phyloP scores from a whole-genome alignment of 176 grass and related monocot genomes.

The Aegilops sharonensis region DNA sequence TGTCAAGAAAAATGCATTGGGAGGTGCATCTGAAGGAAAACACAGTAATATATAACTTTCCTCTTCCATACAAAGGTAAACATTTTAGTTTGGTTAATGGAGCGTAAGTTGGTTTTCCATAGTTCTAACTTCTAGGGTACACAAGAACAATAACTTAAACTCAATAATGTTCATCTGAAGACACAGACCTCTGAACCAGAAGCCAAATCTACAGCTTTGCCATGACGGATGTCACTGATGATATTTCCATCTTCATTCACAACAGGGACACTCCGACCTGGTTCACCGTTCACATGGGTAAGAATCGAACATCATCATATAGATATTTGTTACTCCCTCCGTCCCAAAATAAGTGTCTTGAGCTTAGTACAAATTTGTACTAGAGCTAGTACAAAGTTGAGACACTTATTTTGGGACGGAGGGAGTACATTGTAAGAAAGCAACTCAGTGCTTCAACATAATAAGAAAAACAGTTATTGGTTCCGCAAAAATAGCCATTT shows the following conservation, averaged over 20 bases:
- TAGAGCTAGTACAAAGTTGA: too few relatives aligned
- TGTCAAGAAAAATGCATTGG: background rate
- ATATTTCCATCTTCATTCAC: slow-evolving; percentile 86
- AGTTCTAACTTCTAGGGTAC: background rate
- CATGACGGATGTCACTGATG: slow-evolving; percentile 50
- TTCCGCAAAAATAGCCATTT: background rate
- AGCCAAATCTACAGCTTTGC: slow-evolving; percentile 54
- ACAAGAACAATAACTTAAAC: background rate
- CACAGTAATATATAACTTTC: background rate
- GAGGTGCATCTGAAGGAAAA: background rate
- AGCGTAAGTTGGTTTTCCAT: background rate
- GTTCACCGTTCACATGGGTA: background rate
- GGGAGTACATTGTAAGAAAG: background rate
- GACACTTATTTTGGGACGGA: too few relatives aligned
- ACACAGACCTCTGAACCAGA: slow-evolving; percentile 65
- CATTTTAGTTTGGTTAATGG: background rate
- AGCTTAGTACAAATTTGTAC: too few relatives aligned
- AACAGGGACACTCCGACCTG: slow-evolving; percentile 71
- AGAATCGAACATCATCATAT: slow-evolving; percentile 8
- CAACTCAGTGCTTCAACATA: slow-evolving; percentile 20
- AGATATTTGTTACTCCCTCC: background rate
- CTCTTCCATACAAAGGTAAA: background rate
- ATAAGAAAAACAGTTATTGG: slow-evolving; percentile 6
- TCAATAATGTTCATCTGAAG: background rate
- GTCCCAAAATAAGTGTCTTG: too few relatives aligned